These are phyloP conservation scores for Nothophaeocryptopus gaeumannii DNA, from an alignment of 2,329 filamentous ascomycete species.

Conservation along the genomic window DNA sequence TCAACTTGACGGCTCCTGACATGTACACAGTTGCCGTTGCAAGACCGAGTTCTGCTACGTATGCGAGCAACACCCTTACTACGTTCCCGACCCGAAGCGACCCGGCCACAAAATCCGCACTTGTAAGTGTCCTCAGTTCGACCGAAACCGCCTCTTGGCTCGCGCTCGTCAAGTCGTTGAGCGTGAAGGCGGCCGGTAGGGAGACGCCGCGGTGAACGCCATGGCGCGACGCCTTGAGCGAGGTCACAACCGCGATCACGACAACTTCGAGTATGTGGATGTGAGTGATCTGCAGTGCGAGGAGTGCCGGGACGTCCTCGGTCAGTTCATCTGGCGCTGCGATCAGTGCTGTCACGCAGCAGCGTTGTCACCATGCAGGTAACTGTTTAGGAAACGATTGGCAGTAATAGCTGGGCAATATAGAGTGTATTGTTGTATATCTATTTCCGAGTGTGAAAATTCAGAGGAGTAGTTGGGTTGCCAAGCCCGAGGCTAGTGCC, in stretches of 20 bases:
- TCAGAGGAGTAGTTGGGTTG: no score
- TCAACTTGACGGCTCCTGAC: no score
- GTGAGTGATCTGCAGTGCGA: not conserved
- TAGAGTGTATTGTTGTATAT: no score
- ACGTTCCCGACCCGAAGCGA: not conserved
- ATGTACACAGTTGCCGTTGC: conserved; percentile 10
- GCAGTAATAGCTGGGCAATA: no score
- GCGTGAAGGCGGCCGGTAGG: not conserved
- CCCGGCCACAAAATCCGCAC: not conserved
- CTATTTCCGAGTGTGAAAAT: no score
- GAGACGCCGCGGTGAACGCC: not conserved
- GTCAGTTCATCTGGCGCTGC: not conserved
- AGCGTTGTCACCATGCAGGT: no score
- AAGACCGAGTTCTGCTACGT: conserved; percentile 16
- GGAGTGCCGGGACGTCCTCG: not conserved
- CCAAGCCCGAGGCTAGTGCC: no score
- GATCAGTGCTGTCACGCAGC: no score
- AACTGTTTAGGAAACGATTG: no score
- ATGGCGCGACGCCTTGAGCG: not conserved
- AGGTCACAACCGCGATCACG: not conserved
- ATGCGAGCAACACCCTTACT: conserved; percentile 2
- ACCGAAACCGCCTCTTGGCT: conserved; percentile 1
- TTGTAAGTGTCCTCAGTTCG: conserved; percentile 8
- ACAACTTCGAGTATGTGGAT: not conserved
- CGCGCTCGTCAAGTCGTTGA: not conserved